Conservation (phyloP, 768 basidiomycete genomes). For the Psilocybe subaeruginosa region DNA sequence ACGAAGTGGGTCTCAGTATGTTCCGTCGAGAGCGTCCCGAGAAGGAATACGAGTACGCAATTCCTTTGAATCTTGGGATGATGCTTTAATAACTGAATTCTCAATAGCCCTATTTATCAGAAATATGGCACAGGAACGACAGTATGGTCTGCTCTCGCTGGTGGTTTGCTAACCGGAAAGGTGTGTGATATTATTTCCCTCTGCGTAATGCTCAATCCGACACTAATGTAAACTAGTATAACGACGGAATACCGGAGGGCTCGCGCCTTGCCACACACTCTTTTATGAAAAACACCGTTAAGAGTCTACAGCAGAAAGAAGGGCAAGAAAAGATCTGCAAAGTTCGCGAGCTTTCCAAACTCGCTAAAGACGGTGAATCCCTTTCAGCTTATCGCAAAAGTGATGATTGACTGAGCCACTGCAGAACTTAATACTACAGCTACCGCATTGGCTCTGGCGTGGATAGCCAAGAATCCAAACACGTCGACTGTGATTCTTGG, state of each 20-base stretch:
- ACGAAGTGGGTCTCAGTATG: constrained; percentile 45
- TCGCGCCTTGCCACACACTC: constrained; percentile 69
- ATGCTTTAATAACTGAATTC: not conserved
- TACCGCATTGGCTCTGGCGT: constrained; percentile 76
- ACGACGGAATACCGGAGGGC: constrained; percentile 73
- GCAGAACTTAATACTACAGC: constrained; percentile 59
- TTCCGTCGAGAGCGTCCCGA: constrained; percentile 83
- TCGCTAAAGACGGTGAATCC: constrained; percentile 56
- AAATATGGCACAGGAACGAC: constrained; percentile 73
- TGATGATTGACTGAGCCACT: not conserved
- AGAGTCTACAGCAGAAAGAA: constrained; percentile 51
- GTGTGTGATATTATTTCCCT: constrained; percentile 39
- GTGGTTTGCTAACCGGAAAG: constrained; percentile 80
- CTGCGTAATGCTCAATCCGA: not conserved
- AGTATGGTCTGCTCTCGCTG: constrained; percentile 74
- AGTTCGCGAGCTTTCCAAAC: constrained; percentile 64
- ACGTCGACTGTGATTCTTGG: constrained; percentile 71
- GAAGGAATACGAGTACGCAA: constrained; percentile 66
- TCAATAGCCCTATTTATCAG: constrained; percentile 56
- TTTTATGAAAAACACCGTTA: constrained; percentile 58
- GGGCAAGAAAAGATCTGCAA: constrained; percentile 74
- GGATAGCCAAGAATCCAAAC: constrained; percentile 69
- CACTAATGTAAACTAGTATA: constrained; percentile 45
- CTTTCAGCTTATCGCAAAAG: too few relatives aligned
- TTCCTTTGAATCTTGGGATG: not conserved